phyloP scores from a whole-genome alignment of 768 basidiomycete species.

The Termitomyces sp. region DNA sequence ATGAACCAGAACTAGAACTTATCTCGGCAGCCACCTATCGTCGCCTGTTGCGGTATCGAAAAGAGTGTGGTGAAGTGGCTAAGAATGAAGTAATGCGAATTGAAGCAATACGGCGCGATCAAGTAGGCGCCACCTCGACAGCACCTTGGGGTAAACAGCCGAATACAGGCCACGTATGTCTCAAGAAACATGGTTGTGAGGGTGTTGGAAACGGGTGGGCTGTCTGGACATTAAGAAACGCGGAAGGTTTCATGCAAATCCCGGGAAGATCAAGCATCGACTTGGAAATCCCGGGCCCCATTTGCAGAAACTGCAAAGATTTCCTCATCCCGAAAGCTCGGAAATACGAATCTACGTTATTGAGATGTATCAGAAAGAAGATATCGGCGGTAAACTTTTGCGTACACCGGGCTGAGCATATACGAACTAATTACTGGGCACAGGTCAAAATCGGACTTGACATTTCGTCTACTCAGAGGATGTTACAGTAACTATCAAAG shows the following conservation, averaged over 20 bases:
- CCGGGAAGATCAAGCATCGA: slow-evolving; percentile 6
- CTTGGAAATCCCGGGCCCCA: slow-evolving; percentile 19
- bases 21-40: slow-evolving; percentile 40
- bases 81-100: background rate
- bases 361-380: slow-evolving; percentile 31
- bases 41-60: slow-evolving; percentile 41
- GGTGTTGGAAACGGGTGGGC: slow-evolving; percentile 32
- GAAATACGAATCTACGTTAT: slow-evolving; percentile 28
- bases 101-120: slow-evolving; percentile 12
- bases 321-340: slow-evolving; percentile 27
- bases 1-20: slow-evolving; percentile 43
- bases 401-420: background rate
- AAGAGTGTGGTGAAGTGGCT: slow-evolving; percentile 33
- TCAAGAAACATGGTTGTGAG: background rate
- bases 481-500: too few relatives aligned
- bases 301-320: slow-evolving; percentile 27
- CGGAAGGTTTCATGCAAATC: slow-evolving; percentile 27
- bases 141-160: slow-evolving; percentile 12
- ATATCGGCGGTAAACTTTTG: slow-evolving; percentile 25
- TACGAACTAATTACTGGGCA: background rate
- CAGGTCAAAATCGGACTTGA: background rate
- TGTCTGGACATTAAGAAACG: slow-evolving; percentile 29
- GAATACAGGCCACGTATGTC: background rate
- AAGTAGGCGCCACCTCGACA: background rate
- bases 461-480: too few relatives aligned